phyloP scores from a whole-genome alignment of 2,329 filamentous ascomycete genomes.

The Chrysoporthe austroafricana region DNA sequence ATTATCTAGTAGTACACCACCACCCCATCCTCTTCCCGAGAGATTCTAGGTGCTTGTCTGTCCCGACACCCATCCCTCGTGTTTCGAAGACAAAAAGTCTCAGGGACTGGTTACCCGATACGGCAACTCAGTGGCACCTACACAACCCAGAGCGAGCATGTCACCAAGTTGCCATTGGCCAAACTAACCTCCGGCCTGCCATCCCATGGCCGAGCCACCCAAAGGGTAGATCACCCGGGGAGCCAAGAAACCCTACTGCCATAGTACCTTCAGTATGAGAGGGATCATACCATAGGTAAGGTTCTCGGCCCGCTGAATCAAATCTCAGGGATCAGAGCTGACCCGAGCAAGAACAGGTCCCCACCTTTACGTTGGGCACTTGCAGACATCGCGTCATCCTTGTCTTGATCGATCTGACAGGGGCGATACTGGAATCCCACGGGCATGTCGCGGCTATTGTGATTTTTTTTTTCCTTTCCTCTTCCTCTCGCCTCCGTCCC shows the following conservation, averaged over 20 bases:
- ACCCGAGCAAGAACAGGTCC: neutral
- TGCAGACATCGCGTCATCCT: conserved; percentile 19
- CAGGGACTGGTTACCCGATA: conserved; percentile 7
- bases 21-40: neutral
- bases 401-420: conserved; percentile 16
- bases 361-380: neutral
- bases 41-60: conserved; percentile 5
- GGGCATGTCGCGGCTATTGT: conserved; percentile 25
- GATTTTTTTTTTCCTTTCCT: conserved; percentile 1
- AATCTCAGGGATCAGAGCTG: conserved; percentile 19
- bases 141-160: conserved; percentile 1
- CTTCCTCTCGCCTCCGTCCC: neutral
- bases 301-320: conserved; percentile 12
- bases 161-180: neutral
- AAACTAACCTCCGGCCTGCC: neutral
- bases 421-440: conserved; percentile 6
- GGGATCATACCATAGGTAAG: neutral
- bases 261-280: no score
- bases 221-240: neutral
- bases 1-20: neutral
- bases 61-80: conserved; percentile 4
- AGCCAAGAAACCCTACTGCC: neutral
- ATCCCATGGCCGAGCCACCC: conserved; percentile 10
- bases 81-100: conserved; percentile 12
- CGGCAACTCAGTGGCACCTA: neutral